Evolutionary conservation across 2,329 filamentous ascomycete species (phyloP).

Genomic region (Microcera coccophila): DNA sequence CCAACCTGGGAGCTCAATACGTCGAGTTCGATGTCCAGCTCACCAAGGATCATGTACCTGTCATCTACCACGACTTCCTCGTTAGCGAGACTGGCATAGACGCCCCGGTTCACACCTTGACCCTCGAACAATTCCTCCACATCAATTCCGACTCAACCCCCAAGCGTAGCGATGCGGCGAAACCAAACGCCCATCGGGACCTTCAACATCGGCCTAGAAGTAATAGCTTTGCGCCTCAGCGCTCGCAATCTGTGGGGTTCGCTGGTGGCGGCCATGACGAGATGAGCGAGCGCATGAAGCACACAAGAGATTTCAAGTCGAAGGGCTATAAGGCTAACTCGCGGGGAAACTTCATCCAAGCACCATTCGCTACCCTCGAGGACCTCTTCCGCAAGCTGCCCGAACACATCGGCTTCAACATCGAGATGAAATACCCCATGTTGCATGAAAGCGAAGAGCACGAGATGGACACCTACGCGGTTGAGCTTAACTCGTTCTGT

Average conservation of each 20-base stretch:
- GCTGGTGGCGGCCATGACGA: conserved; percentile 37
- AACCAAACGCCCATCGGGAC: conserved; percentile 32
- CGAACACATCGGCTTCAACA: conserved; percentile 86
- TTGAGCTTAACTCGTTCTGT: conserved; percentile 94
- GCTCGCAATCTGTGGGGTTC: conserved; percentile 55
- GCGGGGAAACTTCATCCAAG: conserved; percentile 90
- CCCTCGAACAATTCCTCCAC: conserved; percentile 91
- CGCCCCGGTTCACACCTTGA: conserved; percentile 91
- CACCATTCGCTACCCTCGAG: conserved; percentile 90
- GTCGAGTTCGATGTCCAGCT: conserved; percentile 86
- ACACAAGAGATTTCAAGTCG: conserved; percentile 89
- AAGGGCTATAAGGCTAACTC: conserved; percentile 96
- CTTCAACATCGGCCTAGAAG: conserved; percentile 28
- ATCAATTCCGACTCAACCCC: conserved; percentile 59
- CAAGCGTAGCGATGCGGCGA: conserved; percentile 7
- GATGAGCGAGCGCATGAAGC: conserved; percentile 85
- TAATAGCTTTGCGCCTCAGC: conserved; percentile 41
- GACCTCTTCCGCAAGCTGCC: conserved; percentile 86
- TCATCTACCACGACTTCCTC: conserved; percentile 97
- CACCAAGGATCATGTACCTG: conserved; percentile 97
- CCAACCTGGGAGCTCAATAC: conserved; percentile 79
- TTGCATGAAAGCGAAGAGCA: conserved; percentile 91
- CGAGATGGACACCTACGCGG: conserved; percentile 93
- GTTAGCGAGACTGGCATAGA: conserved; percentile 98
- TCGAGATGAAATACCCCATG: conserved; percentile 99